phyloP scores from a whole-genome alignment of 345 rosid species.

The Salix udensis region DNA sequence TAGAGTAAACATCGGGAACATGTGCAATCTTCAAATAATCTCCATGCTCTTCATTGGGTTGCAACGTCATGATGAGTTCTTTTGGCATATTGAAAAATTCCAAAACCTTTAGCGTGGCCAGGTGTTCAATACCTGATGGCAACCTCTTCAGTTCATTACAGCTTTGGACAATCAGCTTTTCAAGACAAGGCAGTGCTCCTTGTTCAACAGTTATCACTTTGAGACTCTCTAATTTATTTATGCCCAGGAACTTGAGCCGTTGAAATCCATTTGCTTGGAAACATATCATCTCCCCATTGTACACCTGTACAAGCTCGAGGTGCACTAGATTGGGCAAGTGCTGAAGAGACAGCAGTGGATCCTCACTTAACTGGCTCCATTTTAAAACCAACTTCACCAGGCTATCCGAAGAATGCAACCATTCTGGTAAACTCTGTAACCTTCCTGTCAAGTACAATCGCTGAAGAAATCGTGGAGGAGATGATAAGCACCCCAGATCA shows the following conservation, averaged over 20 bases:
- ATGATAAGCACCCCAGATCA: constrained; percentile 26
- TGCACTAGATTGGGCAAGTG: constrained; percentile 1
- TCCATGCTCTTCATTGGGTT: constrained; percentile 3
- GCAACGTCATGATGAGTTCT: not conserved
- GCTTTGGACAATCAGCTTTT: constrained; percentile 10
- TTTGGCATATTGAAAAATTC: constrained; percentile 13
- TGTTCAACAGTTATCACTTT: not conserved
- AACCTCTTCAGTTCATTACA: constrained; percentile 7
- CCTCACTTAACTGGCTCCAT: not conserved
- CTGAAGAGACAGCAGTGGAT: not conserved
- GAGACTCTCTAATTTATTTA: constrained; percentile 9
- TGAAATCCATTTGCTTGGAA: not conserved
- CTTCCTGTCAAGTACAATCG: not conserved
- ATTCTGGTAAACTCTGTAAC: not conserved
- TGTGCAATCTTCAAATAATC: constrained; percentile 4
- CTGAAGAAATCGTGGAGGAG: constrained; percentile 17
- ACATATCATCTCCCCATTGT: not conserved
- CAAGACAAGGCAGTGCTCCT: constrained; percentile 6
- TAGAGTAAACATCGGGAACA: constrained; percentile 7
- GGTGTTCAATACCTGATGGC: constrained; percentile 9
- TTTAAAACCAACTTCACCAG: not conserved
- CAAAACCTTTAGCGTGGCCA: constrained; percentile 4
- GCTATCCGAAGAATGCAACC: not conserved
- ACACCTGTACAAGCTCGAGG: not conserved
- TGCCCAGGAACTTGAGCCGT: not conserved